Conservation (phyloP, 495 filamentous ascomycete species). For the Beverwykella pulmonaria region DNA sequence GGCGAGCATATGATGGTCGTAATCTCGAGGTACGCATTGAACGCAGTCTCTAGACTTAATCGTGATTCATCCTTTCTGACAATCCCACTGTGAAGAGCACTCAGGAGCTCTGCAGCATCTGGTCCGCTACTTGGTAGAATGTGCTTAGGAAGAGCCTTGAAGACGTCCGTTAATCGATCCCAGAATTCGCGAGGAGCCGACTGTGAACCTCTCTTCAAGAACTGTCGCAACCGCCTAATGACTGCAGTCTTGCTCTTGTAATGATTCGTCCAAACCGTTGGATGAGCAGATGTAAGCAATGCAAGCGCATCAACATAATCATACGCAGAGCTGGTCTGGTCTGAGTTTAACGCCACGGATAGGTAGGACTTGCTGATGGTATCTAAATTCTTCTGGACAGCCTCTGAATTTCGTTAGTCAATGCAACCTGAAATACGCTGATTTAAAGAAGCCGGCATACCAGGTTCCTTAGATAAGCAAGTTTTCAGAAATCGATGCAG, state of each 20-base stretch:
- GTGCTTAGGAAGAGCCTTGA: conserved; percentile 60
- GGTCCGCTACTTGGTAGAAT: conserved; percentile 55
- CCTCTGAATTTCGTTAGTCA: conserved; percentile 32
- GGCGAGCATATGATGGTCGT: conserved; percentile 53
- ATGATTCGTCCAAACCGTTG: conserved; percentile 73
- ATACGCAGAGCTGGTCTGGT: conserved; percentile 71
- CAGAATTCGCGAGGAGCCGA: conserved; percentile 70
- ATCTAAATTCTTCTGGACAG: conserved; percentile 56
- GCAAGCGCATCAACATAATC: conserved; percentile 68
- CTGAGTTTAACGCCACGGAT: conserved; percentile 64
- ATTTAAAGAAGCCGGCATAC: conserved; percentile 12
- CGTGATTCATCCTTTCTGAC: conserved; percentile 71
- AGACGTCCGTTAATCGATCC: conserved; percentile 62
- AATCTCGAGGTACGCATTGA: conserved; percentile 70
- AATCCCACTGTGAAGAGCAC: conserved; percentile 69
- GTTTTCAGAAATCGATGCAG: conserved; percentile 66
- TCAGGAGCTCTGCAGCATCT: conserved; percentile 58
- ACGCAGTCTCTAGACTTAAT: conserved; percentile 65
- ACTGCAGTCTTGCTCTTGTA: conserved; percentile 69
- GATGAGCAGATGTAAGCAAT: conserved; percentile 61
- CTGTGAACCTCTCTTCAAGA: conserved; percentile 84
- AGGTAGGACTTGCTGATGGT: conserved; percentile 67
- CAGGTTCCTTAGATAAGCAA: conserved; percentile 50
- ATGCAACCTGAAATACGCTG: neutral
- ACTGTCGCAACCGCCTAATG: conserved; percentile 64